Percentiles rank a stretch among this genome's conserved stretches.
Conservation (phyloP, 140 eudicot genomes). For the Anethum foeniculum region DNA sequence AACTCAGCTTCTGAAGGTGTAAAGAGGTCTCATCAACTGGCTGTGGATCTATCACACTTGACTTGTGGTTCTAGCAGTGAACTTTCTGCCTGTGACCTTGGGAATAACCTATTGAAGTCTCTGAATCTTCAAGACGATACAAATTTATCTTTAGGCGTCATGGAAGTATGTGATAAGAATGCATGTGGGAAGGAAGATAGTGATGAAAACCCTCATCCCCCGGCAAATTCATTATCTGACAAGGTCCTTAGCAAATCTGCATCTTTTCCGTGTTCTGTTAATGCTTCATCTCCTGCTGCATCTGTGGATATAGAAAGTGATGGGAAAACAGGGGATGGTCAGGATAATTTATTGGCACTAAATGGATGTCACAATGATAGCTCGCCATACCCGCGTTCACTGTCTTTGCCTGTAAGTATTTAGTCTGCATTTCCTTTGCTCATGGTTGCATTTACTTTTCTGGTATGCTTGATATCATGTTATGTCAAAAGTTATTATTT, state of each 20-base stretch:
- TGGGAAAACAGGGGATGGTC: slow-evolving; percentile 3
- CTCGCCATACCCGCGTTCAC: slow-evolving; percentile 28
- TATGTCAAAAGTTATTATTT: neutral
- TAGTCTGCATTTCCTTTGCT: neutral
- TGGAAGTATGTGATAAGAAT: slow-evolving; percentile 11
- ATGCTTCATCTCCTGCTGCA: slow-evolving; percentile 16
- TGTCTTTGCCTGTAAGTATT: slow-evolving; percentile 75
- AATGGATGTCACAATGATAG: slow-evolving; percentile 18
- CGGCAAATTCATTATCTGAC: slow-evolving; percentile 18
- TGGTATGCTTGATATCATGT: neutral
- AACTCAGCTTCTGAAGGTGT: slow-evolving; percentile 30
- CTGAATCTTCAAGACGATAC: slow-evolving; percentile 36
- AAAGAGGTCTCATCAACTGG: slow-evolving; percentile 24
- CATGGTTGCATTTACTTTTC: neutral
- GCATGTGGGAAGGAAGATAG: slow-evolving; percentile 23
- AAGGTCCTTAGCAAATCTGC: slow-evolving; percentile 40
- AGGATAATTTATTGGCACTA: slow-evolving; percentile 16
- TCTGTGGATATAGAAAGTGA: slow-evolving; percentile 6
- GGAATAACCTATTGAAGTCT: slow-evolving; percentile 26
- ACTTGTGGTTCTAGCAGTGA: slow-evolving; percentile 18
- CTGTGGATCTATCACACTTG: slow-evolving; percentile 19
- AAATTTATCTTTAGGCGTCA: slow-evolving; percentile 18
- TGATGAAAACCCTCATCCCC: slow-evolving; percentile 18
- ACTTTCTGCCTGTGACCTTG: slow-evolving; percentile 43
- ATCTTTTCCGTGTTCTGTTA: slow-evolving; percentile 37